These are phyloP conservation scores for Melastoma candidum DNA, from an alignment of 441 rosid genomes.

Conservation along the genomic window DNA sequence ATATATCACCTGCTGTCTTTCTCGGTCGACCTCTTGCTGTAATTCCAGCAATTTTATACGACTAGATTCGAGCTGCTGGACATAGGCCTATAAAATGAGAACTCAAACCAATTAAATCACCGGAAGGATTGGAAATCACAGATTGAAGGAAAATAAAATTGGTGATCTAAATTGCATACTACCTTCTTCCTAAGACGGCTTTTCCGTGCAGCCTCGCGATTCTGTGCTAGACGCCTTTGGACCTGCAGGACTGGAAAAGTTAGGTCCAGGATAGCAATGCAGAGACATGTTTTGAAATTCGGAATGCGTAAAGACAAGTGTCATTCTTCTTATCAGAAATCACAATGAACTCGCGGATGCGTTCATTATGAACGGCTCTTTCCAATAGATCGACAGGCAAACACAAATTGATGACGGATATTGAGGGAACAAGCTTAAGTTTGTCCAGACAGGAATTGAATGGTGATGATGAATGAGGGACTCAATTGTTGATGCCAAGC, in stretches of 20 bases:
- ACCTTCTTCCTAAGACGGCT: slow-evolving; percentile 96
- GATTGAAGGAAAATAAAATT: slow-evolving; percentile 5
- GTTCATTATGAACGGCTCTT: too few relatives aligned
- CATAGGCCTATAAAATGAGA: slow-evolving; percentile 8
- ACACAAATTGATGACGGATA: too few relatives aligned
- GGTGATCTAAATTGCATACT: slow-evolving; percentile 3
- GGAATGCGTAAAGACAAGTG: too few relatives aligned
- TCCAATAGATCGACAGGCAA: too few relatives aligned
- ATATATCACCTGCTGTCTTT: slow-evolving; percentile 1
- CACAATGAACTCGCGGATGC: too few relatives aligned
- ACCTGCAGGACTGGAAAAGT: not conserved
- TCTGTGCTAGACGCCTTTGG: slow-evolving; percentile 11
- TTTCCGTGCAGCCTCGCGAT: slow-evolving; percentile 11
- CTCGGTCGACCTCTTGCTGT: slow-evolving; percentile 12
- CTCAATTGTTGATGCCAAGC: too few relatives aligned
- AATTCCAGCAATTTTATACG: slow-evolving; percentile 13
- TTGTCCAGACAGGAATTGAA: too few relatives aligned
- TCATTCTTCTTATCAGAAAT: too few relatives aligned
- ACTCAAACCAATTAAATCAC: not conserved
- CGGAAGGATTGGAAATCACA: not conserved
- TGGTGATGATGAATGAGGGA: too few relatives aligned
- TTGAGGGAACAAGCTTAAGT: too few relatives aligned
- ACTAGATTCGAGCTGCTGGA: slow-evolving; percentile 17
- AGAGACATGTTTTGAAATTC: too few relatives aligned
- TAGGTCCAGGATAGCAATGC: too few relatives aligned